phyloP scores from a whole-genome alignment of 1,284 basidiomycete species.

The Moesziomyces sp. region DNA sequence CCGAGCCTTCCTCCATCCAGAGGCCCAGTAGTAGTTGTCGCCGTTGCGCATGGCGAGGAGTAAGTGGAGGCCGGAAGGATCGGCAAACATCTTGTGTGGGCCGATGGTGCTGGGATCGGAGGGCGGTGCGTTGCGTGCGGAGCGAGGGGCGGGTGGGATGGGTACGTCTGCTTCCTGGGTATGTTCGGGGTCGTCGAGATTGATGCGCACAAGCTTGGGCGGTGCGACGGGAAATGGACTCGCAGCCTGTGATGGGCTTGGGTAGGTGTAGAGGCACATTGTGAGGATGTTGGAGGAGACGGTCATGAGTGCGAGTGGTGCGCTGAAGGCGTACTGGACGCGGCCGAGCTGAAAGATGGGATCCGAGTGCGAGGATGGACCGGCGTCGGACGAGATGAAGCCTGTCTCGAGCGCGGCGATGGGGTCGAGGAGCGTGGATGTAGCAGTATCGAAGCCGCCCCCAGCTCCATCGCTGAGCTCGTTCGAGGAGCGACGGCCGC shows the following conservation, averaged over 20 bases:
- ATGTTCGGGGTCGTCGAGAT: slow-evolving; percentile 63
- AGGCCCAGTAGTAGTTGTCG: slow-evolving; percentile 85
- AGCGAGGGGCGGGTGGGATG: slow-evolving; percentile 50
- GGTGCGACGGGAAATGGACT: slow-evolving; percentile 34
- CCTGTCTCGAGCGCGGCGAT: slow-evolving; percentile 59
- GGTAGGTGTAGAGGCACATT: slow-evolving; percentile 60
- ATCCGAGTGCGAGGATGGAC: slow-evolving; percentile 20
- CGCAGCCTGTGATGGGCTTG: slow-evolving; percentile 17
- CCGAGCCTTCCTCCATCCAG: slow-evolving; percentile 60
- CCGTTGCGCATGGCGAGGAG: slow-evolving; percentile 85
- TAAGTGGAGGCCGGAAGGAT: slow-evolving; percentile 90
- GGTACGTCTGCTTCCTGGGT: slow-evolving; percentile 62
- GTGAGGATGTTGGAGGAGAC: slow-evolving; percentile 64
- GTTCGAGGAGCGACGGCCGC: neutral
- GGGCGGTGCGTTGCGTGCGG: slow-evolving; percentile 41
- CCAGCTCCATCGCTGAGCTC: neutral
- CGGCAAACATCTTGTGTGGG: slow-evolving; percentile 69
- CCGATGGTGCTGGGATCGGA: slow-evolving; percentile 47
- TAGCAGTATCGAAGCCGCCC: slow-evolving; percentile 9
- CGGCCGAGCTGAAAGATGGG: slow-evolving; percentile 65
- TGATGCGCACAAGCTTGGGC: slow-evolving; percentile 60
- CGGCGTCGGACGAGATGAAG: slow-evolving; percentile 55
- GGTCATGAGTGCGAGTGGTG: slow-evolving; percentile 57
- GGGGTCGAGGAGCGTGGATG: slow-evolving; percentile 31
- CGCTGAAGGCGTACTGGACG: slow-evolving; percentile 66